These are phyloP conservation scores for Lanmaoa rubissima DNA, from an alignment of 768 basidiomycete species.

Conservation along the genomic window DNA sequence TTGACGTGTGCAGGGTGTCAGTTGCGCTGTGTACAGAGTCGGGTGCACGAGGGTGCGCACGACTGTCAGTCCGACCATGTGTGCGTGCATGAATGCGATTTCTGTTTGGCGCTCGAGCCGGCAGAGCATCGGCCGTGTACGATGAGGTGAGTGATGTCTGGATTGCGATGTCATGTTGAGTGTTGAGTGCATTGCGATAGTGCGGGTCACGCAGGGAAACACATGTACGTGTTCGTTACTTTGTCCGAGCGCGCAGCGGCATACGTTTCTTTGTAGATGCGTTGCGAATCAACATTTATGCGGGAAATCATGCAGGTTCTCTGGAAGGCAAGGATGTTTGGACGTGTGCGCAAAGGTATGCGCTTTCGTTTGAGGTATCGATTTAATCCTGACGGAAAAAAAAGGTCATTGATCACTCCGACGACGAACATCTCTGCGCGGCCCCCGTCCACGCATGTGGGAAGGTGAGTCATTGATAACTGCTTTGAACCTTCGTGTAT, in stretches of 20 bases:
- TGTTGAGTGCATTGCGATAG: constrained; percentile 27
- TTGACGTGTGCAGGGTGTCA: constrained; percentile 47
- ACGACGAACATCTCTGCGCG: constrained; percentile 52
- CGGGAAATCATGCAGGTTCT: constrained; percentile 47
- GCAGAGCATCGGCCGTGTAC: constrained; percentile 39
- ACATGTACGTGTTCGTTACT: constrained; percentile 41
- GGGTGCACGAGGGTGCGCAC: constrained; percentile 46
- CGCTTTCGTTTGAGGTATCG: background rate
- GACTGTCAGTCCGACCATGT: constrained; percentile 50
- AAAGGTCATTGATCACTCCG: constrained; percentile 48
- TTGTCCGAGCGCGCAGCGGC: fast-evolving
- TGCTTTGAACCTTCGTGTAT: too few relatives aligned
- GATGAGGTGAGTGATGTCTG: constrained; percentile 39
- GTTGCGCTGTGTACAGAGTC: constrained; percentile 45
- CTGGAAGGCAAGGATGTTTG: constrained; percentile 50
- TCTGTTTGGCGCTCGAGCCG: constrained; percentile 32
- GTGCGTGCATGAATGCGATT: constrained; percentile 46
- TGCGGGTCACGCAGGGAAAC: constrained; percentile 57
- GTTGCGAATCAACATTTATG: constrained; percentile 52
- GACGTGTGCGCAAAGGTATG: constrained; percentile 51
- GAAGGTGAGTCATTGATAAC: constrained; percentile 32
- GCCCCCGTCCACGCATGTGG: constrained; percentile 56
- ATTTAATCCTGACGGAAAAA: background rate
- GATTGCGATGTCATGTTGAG: background rate
- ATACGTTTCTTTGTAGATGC: constrained; percentile 40